Conservation (phyloP, 2,329 filamentous ascomycete genomes). For the Fusarium falciforme region DNA sequence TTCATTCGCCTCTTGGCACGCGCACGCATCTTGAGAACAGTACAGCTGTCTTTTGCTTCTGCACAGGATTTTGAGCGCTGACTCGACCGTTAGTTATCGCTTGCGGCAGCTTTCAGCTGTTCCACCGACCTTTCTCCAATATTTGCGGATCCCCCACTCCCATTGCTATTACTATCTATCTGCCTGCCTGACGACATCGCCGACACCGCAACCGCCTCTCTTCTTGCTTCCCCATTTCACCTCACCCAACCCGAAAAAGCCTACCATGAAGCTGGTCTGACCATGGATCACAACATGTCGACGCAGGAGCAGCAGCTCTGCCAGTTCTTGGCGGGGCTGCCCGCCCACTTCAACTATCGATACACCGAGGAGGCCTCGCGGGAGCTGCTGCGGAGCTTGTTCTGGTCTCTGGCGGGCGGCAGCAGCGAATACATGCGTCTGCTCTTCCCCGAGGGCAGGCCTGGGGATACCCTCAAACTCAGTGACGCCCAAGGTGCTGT, state of each 20-base stretch:
- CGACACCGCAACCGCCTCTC: slow-evolving; percentile 27
- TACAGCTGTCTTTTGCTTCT: background rate
- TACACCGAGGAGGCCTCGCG: slow-evolving; percentile 78
- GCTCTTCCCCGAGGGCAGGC: slow-evolving; percentile 83
- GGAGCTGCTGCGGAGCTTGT: slow-evolving; percentile 82
- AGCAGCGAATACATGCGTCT: slow-evolving; percentile 78
- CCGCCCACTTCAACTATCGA: slow-evolving; percentile 77
- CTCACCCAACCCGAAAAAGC: background rate
- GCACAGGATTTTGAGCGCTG: slow-evolving; percentile 15
- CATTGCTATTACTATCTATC: background rate
- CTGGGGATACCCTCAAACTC: slow-evolving; percentile 77
- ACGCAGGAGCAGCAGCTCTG: slow-evolving; percentile 86
- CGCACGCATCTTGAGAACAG: background rate
- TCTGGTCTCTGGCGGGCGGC: slow-evolving; percentile 85
- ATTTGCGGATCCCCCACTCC: slow-evolving; percentile 28
- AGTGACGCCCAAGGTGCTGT: slow-evolving; percentile 90
- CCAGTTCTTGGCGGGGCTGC: slow-evolving; percentile 82
- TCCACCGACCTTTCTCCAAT: slow-evolving; percentile 37
- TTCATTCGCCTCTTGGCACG: background rate
- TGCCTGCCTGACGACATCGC: slow-evolving; percentile 40
- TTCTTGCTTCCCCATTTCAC: slow-evolving; percentile 6
- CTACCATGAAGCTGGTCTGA: slow-evolving; percentile 46
- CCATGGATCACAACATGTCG: slow-evolving; percentile 67
- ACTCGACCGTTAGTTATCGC: slow-evolving; percentile 14
- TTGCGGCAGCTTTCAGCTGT: slow-evolving; percentile 28